Evolutionary conservation across 441 rosid species (phyloP), one percentile per base, ranked within the genome.

Genomic region (Erysimum pusillum): DNA sequence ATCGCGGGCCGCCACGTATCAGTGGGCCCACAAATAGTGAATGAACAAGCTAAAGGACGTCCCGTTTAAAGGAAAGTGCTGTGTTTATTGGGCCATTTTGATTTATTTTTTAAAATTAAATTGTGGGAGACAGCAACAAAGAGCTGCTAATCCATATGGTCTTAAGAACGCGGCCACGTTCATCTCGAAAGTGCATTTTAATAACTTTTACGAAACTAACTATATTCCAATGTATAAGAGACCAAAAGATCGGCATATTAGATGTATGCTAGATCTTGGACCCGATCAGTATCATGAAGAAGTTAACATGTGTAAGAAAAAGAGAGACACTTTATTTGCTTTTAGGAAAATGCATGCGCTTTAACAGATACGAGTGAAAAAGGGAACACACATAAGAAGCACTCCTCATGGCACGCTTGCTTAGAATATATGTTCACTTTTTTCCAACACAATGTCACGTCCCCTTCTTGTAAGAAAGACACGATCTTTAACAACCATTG

Each of bases 381-480:
- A 52, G 63, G 46, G 36, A 5, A 73, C 44, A 65, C 36, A 34
- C 31, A 74, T 66, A 66, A 66, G 65, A 74, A 65, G 60, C 72
- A 74, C 73, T 65, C 73, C 59, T 44, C 67, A 66, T 66, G 66
- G 78, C 78, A 74, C 73, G 78, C 78, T 74, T 58, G 72, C 73
- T 66, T 35, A 25, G 3, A 35, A 35, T 57, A 65, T 74, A 66
- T 74, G 73, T 66, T 45, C 72, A 74, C 78, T 74, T 74, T 64
- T 54, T 65, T 31, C 73, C 73, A 66, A 74, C 73, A 74, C 58
- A n/a, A 57, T 74, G 78, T 74, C 78, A 74, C 72, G 78, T 74
- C 78, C 48, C 25, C 71, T 74, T 65, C 72, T 22, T 74, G 78
- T 74, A 66, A 65, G 77, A 65, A 65, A 54, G 3, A 63, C 76